A percentile compares a stretch with the other conserved stretches of the same genome.
Conservation (phyloP, 768 basidiomycete species). For the Tricholoma matsutake region DNA sequence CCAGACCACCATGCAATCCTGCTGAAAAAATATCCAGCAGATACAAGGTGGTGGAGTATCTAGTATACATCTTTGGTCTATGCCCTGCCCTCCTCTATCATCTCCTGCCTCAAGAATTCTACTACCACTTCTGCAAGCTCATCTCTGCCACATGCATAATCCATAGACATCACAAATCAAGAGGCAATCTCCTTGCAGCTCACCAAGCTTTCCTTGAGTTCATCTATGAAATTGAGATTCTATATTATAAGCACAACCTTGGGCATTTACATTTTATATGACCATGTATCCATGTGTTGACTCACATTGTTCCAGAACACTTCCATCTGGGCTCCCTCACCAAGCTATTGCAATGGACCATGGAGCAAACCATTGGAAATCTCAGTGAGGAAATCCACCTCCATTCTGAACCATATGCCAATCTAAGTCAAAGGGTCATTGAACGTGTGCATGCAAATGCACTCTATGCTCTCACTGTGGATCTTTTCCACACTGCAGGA, state of each 20-base stretch:
- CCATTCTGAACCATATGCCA: constrained; percentile 13
- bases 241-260: constrained; percentile 28
- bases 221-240: constrained; percentile 29
- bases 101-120: constrained; percentile 3
- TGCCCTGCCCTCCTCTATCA: no score
- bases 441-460: constrained; percentile 4
- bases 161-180: constrained; percentile 17
- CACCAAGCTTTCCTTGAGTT: constrained; percentile 13
- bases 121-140: constrained; percentile 26
- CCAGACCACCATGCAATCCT: no score
- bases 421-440: constrained; percentile 6
- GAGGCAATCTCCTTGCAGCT: constrained; percentile 13
- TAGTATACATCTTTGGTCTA: no score
- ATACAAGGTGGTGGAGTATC: no score
- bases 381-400: constrained; percentile 7
- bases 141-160: constrained; percentile 22
- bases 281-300: constrained; percentile 29
- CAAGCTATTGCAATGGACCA: constrained; percentile 13
- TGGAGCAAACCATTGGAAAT: constrained; percentile 10
- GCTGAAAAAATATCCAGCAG: no score
- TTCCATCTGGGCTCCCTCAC: constrained; percentile 19
- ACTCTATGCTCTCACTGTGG: constrained; percentile 8
- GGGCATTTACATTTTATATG: constrained; percentile 31
- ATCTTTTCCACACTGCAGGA: constrained; percentile 2
- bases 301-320: constrained; percentile 26